Conservation (phyloP, 2,329 filamentous ascomycete species). For the Hymenoscyphus scutula region DNA sequence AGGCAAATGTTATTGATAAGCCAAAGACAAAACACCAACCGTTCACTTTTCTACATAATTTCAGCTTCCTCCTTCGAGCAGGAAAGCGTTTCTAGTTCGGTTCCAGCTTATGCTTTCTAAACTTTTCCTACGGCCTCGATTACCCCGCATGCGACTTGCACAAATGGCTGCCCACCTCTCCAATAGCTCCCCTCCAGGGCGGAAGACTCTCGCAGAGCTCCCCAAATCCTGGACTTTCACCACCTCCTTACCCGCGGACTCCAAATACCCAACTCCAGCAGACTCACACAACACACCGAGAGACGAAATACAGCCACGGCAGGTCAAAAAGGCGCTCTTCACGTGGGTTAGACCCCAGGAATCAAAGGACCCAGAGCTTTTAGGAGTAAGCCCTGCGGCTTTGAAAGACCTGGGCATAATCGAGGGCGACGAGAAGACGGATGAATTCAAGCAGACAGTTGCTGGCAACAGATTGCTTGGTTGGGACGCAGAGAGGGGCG, state of each 20-base stretch:
- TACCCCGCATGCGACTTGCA: constrained; percentile 40
- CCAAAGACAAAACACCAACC: neutral
- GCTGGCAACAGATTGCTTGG: constrained; percentile 82
- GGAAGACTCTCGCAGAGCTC: constrained; percentile 48
- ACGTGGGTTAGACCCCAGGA: constrained; percentile 85
- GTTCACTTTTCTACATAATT: neutral
- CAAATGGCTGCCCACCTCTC: constrained; percentile 47
- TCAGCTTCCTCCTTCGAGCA: neutral
- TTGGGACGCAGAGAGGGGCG: constrained; percentile 63
- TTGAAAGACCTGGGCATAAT: constrained; percentile 78
- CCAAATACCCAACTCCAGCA: constrained; percentile 74
- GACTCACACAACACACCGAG: constrained; percentile 79
- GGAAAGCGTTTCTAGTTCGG: neutral
- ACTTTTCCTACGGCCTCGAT: constrained; percentile 25
- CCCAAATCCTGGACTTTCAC: constrained; percentile 66
- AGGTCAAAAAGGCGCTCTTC: constrained; percentile 82
- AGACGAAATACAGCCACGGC: constrained; percentile 71
- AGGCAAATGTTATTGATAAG: too few relatives aligned
- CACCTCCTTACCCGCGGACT: constrained; percentile 70
- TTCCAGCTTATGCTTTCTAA: constrained; percentile 32
- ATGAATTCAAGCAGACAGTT: constrained; percentile 74
- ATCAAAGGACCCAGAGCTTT: constrained; percentile 70
- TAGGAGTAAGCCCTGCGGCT: constrained; percentile 76
- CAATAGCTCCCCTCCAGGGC: constrained; percentile 22
- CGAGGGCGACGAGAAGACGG: constrained; percentile 62